These are phyloP conservation scores for Dothideomycetidae sp. DNA, from an alignment of 2,329 filamentous ascomycete species.

Conservation along the genomic window DNA sequence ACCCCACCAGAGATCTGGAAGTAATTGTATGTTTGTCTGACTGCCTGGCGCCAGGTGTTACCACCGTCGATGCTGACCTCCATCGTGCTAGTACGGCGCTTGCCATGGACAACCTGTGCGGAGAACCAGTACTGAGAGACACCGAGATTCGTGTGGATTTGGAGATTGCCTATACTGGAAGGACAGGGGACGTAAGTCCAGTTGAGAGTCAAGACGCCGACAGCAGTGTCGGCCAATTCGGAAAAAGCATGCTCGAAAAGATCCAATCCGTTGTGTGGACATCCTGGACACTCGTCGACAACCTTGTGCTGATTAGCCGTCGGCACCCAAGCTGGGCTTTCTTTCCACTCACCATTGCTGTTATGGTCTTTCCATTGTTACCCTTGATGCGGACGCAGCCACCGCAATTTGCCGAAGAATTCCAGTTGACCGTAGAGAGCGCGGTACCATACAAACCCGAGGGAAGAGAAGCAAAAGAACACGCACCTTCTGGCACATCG, in stretches of 20 bases:
- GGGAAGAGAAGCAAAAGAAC: constrained; percentile 48
- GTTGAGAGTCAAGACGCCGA: constrained; percentile 31
- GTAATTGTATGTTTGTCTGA: constrained; percentile 16
- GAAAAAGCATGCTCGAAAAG: constrained; percentile 40
- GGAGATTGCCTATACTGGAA: constrained; percentile 10
- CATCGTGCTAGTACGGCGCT: constrained; percentile 14
- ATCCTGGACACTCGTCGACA: constrained; percentile 44
- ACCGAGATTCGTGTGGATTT: constrained; percentile 15
- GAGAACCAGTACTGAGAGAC: constrained; percentile 16
- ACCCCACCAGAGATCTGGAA: constrained; percentile 13
- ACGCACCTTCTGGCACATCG: constrained; percentile 34
- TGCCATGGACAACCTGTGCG: constrained; percentile 16
- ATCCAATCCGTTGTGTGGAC: constrained; percentile 40
- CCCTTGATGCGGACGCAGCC: constrained; percentile 47
- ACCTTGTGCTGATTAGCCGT: constrained; percentile 27
- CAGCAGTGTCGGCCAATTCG: constrained; percentile 29
- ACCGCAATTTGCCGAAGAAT: constrained; percentile 42
- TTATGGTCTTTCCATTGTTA: constrained; percentile 42
- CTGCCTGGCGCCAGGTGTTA: constrained; percentile 13
- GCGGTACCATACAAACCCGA: constrained; percentile 47
- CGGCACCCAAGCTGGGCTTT: background rate
- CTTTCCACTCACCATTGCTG: constrained; percentile 43
- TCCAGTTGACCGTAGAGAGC: constrained; percentile 45
- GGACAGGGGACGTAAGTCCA: constrained; percentile 20
- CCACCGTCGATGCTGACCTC: constrained; percentile 15